Conservation (phyloP, 129 eudicot genomes). For the Chrysanthemum seticuspe region DNA sequence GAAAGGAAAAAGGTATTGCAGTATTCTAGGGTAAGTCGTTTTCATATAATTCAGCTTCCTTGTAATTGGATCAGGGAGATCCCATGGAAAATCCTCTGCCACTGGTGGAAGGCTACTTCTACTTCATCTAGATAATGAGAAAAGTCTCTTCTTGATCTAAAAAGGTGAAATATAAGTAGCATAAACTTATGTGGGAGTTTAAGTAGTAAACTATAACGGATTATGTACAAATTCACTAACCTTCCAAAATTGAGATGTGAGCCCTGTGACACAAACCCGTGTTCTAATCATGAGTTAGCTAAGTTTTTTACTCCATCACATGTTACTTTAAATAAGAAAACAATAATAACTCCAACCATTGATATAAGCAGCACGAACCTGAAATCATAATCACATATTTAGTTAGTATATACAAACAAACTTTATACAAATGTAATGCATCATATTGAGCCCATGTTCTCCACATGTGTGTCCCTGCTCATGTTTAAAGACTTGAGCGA, state of each 20-base stretch:
- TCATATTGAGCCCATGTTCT: no score
- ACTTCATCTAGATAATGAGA: constrained; percentile 50
- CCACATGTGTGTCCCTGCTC: no score
- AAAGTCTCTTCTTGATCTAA: constrained; percentile 64
- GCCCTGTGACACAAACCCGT: constrained; percentile 33
- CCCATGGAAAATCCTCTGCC: constrained; percentile 59
- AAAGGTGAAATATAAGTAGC: constrained; percentile 5
- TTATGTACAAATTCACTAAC: constrained; percentile 38
- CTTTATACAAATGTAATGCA: no score
- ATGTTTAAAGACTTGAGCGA: no score
- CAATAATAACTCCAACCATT: background rate
- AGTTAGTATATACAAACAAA: no score
- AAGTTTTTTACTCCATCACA: constrained; percentile 52
- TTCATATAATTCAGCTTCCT: constrained; percentile 49
- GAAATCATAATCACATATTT: no score
- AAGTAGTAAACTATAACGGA: no score
- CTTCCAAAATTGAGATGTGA: constrained; percentile 56
- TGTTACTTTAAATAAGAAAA: constrained; percentile 23
- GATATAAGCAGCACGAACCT: background rate
- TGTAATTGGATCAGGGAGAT: constrained; percentile 48
- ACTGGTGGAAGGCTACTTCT: constrained; percentile 70
- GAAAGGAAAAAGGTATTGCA: constrained; percentile 7
- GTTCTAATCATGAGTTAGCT: constrained; percentile 59
- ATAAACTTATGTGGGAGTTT: background rate
- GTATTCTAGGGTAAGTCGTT: constrained; percentile 48